These are phyloP conservation scores for Sordariomycetes sp. DNA, from an alignment of 2,329 filamentous ascomycete genomes.

Conservation along the genomic window DNA sequence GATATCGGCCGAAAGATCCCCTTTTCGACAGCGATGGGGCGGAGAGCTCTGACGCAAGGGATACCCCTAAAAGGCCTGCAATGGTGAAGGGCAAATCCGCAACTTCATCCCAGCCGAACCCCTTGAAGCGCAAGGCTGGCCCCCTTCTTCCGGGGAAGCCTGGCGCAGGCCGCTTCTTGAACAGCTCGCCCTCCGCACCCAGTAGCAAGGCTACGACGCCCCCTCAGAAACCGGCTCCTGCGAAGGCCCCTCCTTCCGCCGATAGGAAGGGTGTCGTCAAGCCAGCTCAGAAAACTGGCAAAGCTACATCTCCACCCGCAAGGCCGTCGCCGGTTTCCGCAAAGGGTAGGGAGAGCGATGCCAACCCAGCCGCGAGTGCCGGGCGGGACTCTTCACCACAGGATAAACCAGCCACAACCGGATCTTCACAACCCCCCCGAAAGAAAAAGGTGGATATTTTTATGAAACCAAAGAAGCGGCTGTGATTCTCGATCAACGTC, in stretches of 20 bases:
- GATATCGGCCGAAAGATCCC: neutral
- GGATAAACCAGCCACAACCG: neutral
- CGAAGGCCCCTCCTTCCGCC: neutral
- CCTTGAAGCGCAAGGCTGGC: neutral
- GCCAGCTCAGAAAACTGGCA: neutral
- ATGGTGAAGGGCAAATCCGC: neutral
- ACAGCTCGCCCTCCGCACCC: neutral
- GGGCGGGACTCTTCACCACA: neutral
- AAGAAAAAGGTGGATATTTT: constrained; percentile 4
- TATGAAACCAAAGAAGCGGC: constrained; percentile 2
- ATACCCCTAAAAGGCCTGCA: neutral
- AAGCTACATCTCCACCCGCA: too few relatives aligned
- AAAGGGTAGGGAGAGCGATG: neutral
- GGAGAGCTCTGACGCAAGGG: neutral
- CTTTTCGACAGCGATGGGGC: neutral
- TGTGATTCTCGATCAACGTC: neutral
- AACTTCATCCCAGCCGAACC: neutral
- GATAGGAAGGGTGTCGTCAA: neutral
- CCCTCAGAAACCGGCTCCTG: neutral
- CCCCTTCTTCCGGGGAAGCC: constrained; percentile 3
- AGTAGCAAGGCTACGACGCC: neutral
- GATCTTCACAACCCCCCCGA: neutral
- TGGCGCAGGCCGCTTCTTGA: constrained; percentile 1
- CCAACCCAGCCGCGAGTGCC: neutral
- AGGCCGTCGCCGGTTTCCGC: neutral